Conservation (phyloP, 1,139 yeast species). For the Kurtzmaniella quercitrusa region DNA sequence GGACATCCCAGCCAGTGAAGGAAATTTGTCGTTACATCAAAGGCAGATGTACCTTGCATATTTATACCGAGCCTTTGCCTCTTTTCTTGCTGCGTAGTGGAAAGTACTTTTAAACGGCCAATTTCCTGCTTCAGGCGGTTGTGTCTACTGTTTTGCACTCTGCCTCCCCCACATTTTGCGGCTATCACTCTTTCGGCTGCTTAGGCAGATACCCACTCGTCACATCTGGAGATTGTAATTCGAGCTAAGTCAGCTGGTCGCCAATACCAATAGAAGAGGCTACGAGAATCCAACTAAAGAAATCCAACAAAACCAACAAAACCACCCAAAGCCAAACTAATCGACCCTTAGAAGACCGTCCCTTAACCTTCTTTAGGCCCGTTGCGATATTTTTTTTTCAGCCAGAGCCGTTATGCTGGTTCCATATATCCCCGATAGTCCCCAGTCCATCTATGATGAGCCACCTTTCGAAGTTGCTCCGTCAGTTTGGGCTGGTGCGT, state of each 20-base stretch:
- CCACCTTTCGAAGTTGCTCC: constrained; percentile 23
- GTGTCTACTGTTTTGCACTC: too few species aligned
- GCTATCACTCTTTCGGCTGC: neutral
- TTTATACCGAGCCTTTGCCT: neutral
- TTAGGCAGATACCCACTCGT: neutral
- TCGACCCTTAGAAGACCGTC: too few species aligned
- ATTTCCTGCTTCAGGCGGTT: too few species aligned
- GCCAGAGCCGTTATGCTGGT: neutral
- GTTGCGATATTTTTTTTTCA: neutral
- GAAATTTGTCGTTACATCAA: neutral
- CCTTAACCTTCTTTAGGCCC: too few species aligned
- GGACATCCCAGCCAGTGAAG: neutral
- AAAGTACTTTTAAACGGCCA: too few species aligned
- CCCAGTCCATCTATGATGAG: constrained; percentile 6
- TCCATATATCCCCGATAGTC: constrained; percentile 7
- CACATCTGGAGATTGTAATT: too few species aligned
- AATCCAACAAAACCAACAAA: too few species aligned
- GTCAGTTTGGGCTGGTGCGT: constrained; percentile 28
- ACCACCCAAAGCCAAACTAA: neutral
- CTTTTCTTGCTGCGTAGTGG: neutral
- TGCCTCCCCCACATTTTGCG: neutral
- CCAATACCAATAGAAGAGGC: too few species aligned
- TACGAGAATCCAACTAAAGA: too few species aligned
- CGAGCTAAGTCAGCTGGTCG: too few species aligned
- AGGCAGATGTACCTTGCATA: neutral